phyloP scores from a whole-genome alignment of 2,329 filamentous ascomycete genomes.

The Pyricularia grisea region DNA sequence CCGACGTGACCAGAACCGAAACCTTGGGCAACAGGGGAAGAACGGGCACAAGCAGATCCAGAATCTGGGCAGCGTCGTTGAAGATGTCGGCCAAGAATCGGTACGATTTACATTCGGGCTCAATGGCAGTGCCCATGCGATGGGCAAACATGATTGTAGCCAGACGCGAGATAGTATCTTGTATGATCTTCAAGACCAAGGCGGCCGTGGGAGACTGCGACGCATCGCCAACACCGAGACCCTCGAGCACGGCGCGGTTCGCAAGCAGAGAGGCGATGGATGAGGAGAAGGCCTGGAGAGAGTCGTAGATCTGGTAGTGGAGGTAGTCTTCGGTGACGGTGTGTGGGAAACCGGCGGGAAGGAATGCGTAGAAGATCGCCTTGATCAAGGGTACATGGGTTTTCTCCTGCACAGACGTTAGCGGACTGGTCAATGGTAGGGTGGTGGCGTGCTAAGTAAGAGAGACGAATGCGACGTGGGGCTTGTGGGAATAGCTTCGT shows the following conservation, averaged over 20 bases:
- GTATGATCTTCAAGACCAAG: constrained; percentile 71
- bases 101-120: constrained; percentile 86
- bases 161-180: constrained; percentile 70
- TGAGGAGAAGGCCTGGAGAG: constrained; percentile 74
- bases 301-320: constrained; percentile 62
- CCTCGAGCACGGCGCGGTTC: constrained; percentile 70
- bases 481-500: not conserved
- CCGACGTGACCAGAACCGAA: constrained; percentile 36
- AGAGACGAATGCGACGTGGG: not conserved
- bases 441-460: not conserved
- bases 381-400: constrained; percentile 25
- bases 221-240: constrained; percentile 75
- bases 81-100: constrained; percentile 80
- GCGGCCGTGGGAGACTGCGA: constrained; percentile 70
- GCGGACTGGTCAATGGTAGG: not conserved
- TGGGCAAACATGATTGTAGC: constrained; percentile 84
- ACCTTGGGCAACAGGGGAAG: constrained; percentile 48
- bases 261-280: constrained; percentile 73
- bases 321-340: constrained; percentile 81
- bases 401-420: constrained; percentile 17
- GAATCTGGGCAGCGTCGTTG: constrained; percentile 76
- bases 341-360: constrained; percentile 80
- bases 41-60: constrained; percentile 74
- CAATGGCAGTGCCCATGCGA: constrained; percentile 69
- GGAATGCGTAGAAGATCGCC: constrained; percentile 58